Conservation (phyloP, 352 stramenopile species). For the Phytophthora cactorum region DNA sequence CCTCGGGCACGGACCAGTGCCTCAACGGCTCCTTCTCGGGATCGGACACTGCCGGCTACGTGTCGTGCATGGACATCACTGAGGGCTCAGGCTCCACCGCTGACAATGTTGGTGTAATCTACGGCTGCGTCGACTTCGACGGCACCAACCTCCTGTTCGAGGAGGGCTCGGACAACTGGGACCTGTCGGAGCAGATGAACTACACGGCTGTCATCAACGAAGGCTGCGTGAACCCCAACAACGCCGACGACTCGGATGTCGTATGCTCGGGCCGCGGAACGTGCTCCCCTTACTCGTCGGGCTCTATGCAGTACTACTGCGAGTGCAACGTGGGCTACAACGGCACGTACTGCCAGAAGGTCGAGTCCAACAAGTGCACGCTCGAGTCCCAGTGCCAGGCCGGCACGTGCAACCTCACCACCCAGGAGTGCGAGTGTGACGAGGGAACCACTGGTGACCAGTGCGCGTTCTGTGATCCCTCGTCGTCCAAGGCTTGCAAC, state of each 20-base stretch:
- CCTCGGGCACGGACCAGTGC: conserved; percentile 52
- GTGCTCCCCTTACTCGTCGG: conserved; percentile 48
- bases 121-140: conserved; percentile 84
- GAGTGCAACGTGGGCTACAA: conserved; percentile 80
- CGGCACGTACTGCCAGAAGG: conserved; percentile 79
- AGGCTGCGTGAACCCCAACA: conserved; percentile 68
- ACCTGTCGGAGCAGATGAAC: conserved; percentile 62
- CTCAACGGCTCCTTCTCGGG: conserved; percentile 38
- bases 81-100: conserved; percentile 39
- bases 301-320: conserved; percentile 66
- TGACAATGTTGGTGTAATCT: conserved; percentile 64
- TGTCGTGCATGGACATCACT: conserved; percentile 47
- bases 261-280: conserved; percentile 81
- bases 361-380: conserved; percentile 76
- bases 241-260: conserved; percentile 58
- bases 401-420: conserved; percentile 67
- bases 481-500: conserved; percentile 61
- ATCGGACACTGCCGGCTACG: conserved; percentile 32
- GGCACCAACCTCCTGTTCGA: conserved; percentile 65
- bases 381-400: conserved; percentile 67
- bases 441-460: conserved; percentile 69
- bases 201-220: conserved; percentile 62
- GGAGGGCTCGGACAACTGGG: conserved; percentile 51
- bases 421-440: conserved; percentile 70
- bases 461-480: conserved; percentile 71